phyloP scores from a whole-genome alignment of 192 early-diverging fungal genomes.

The Pilobolus umbonatus region DNA sequence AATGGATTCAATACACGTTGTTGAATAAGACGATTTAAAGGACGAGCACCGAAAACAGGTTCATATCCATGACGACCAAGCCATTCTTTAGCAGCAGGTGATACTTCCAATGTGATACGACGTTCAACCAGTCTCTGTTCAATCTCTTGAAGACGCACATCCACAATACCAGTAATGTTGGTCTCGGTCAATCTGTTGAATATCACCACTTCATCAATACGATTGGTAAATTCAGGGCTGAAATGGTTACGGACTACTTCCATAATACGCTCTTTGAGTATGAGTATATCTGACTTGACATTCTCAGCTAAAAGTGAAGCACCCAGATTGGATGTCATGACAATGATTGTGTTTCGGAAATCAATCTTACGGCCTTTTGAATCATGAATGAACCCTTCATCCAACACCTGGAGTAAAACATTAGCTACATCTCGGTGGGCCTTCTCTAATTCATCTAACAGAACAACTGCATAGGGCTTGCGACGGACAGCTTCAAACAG shows the following conservation, averaged over 20 bases:
- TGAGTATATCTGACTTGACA: slow-evolving; percentile 23
- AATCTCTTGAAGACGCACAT: slow-evolving; percentile 65
- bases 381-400: slow-evolving; percentile 77
- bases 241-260: slow-evolving; percentile 70
- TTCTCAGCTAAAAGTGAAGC: slow-evolving; percentile 60
- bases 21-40: slow-evolving; percentile 86
- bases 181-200: slow-evolving; percentile 66
- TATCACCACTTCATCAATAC: slow-evolving; percentile 77
- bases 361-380: slow-evolving; percentile 71
- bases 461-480: slow-evolving; percentile 72
- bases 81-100: slow-evolving; percentile 67
- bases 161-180: slow-evolving; percentile 71
- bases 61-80: slow-evolving; percentile 82
- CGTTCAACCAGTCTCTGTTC: slow-evolving; percentile 69
- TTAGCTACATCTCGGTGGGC: slow-evolving; percentile 87
- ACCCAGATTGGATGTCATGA: slow-evolving; percentile 79
- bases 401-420: slow-evolving; percentile 88
- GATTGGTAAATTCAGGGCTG: slow-evolving; percentile 74
- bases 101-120: slow-evolving; percentile 66
- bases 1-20: slow-evolving; percentile 53
- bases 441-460: slow-evolving; percentile 83
- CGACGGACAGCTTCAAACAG: slow-evolving; percentile 75
- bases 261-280: slow-evolving; percentile 59
- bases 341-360: slow-evolving; percentile 78
- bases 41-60: slow-evolving; percentile 92